These are phyloP conservation scores for Fusarium pseudoanthophilum DNA, from an alignment of 2,329 filamentous ascomycete genomes.

Conservation along the genomic window DNA sequence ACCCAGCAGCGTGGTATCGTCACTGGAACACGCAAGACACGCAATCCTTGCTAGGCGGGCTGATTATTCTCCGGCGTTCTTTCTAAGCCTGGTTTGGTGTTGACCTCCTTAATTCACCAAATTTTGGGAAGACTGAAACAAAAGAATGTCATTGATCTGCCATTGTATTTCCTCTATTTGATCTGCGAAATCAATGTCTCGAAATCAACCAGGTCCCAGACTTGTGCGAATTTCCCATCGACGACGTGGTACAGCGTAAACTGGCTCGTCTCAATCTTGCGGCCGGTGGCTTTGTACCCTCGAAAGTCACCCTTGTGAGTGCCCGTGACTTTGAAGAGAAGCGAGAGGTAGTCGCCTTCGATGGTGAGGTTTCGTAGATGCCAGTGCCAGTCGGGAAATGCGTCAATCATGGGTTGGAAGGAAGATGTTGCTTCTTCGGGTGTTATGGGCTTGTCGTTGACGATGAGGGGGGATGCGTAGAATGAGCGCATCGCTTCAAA, in stretches of 20 bases:
- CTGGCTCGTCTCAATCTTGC: slow-evolving; percentile 2
- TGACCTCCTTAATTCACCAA: background rate
- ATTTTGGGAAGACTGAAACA: background rate
- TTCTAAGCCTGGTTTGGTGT: background rate
- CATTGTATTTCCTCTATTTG: background rate
- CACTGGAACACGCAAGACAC: background rate
- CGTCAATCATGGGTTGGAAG: background rate
- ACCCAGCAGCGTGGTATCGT: background rate
- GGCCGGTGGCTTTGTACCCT: slow-evolving; percentile 1
- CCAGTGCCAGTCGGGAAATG: slow-evolving; percentile 23
- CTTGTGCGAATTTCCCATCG: background rate
- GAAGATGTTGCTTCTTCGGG: slow-evolving; percentile 1
- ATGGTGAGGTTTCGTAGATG: background rate
- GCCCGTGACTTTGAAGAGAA: slow-evolving; percentile 5
- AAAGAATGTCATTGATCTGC: background rate
- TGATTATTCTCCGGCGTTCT: background rate
- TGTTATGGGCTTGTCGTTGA: background rate
- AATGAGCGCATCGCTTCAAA: slow-evolving; percentile 3
- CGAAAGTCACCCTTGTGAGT: slow-evolving; percentile 3
- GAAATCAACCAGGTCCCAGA: slow-evolving; percentile 22
- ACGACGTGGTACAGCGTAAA: slow-evolving; percentile 19
- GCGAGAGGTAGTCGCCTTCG: background rate
- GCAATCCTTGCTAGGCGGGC: background rate
- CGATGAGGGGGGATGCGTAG: background rate
- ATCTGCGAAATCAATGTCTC: slow-evolving; percentile 6